These are phyloP conservation scores for Cyberlindnera mrakii DNA, from an alignment of 805 yeast species.

Conservation along the genomic window DNA sequence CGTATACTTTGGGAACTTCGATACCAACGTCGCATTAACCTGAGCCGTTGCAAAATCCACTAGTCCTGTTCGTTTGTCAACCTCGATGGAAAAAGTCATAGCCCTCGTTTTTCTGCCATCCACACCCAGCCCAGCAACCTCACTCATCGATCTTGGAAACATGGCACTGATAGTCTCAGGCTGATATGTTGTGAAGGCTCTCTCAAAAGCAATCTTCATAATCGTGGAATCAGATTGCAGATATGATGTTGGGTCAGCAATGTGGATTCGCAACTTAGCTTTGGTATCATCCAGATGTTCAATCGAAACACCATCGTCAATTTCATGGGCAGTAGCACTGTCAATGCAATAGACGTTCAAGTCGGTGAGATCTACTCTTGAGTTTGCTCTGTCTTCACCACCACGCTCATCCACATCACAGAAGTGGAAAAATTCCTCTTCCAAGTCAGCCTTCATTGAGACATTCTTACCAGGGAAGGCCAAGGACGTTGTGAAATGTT, in stretches of 20 bases:
- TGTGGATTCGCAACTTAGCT: constrained; percentile 56
- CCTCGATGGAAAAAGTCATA: constrained; percentile 35
- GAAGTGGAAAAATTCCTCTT: constrained; percentile 35
- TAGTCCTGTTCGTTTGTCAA: constrained; percentile 20
- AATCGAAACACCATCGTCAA: constrained; percentile 88
- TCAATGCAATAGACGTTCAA: constrained; percentile 79
- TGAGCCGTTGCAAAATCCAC: constrained; percentile 23
- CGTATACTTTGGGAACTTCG: constrained; percentile 47
- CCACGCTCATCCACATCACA: constrained; percentile 21
- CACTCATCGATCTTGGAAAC: constrained; percentile 57
- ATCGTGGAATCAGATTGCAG: constrained; percentile 31
- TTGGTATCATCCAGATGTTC: constrained; percentile 23
- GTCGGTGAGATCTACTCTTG: constrained; percentile 37
- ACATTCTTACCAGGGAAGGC: constrained; percentile 38
- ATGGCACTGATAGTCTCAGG: constrained; percentile 63
- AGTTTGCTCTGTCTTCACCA: constrained; percentile 11
- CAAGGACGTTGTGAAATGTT: constrained; percentile 41
- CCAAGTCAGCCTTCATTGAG: constrained; percentile 37
- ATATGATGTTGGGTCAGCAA: constrained; percentile 83
- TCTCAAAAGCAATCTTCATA: constrained; percentile 51
- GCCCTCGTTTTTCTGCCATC: constrained; percentile 39
- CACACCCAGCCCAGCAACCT: constrained; percentile 46
- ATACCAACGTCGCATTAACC: constrained; percentile 36
- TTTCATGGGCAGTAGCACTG: constrained; percentile 71
- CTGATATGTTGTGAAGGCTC: constrained; percentile 64